phyloP scores from a whole-genome alignment of 257 asterid genomes.

The Plantago ovata region DNA sequence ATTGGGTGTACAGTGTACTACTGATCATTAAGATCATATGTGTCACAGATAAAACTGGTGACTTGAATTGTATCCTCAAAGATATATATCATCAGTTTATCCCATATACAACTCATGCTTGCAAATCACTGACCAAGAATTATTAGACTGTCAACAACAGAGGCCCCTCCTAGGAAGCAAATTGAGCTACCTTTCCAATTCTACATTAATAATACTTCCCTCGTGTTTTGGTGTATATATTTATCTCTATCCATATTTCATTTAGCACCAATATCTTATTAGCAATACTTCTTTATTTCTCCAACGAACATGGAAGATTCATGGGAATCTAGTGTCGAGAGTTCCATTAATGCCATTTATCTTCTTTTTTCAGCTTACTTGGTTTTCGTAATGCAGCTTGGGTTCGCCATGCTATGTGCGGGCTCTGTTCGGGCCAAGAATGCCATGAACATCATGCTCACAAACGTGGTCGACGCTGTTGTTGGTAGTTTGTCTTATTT shows the following conservation, averaged over 20 bases:
- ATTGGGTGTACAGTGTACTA: too few species aligned
- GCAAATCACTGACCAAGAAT: conserved; percentile 19
- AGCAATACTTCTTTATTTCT: neutral
- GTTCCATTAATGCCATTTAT: conserved; percentile 50
- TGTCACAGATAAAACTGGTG: too few species aligned
- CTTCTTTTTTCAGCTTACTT: conserved; percentile 57
- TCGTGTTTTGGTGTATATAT: neutral
- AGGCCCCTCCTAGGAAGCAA: conserved; percentile 23
- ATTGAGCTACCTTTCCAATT: conserved; percentile 24
- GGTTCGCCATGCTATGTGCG: conserved; percentile 65
- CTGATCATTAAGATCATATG: too few species aligned
- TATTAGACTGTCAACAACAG: conserved; percentile 26
- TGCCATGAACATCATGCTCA: conserved; percentile 55
- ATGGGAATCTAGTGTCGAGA: conserved; percentile 59
- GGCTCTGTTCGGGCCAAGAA: conserved; percentile 69
- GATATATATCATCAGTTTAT: conserved; percentile 26
- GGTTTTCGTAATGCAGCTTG: conserved; percentile 58
- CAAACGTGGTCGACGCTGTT: conserved; percentile 56
- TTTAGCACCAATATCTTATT: conserved; percentile 18
- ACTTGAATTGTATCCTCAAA: too few species aligned
- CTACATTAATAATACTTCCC: conserved; percentile 11
- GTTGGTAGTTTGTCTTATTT: conserved; percentile 53
- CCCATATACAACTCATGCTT: conserved; percentile 6
- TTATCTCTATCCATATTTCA: conserved; percentile 14
- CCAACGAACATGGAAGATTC: conserved; percentile 48